Conservation (phyloP, 2,329 filamentous ascomycete species). For the Fusarium musae region DNA sequence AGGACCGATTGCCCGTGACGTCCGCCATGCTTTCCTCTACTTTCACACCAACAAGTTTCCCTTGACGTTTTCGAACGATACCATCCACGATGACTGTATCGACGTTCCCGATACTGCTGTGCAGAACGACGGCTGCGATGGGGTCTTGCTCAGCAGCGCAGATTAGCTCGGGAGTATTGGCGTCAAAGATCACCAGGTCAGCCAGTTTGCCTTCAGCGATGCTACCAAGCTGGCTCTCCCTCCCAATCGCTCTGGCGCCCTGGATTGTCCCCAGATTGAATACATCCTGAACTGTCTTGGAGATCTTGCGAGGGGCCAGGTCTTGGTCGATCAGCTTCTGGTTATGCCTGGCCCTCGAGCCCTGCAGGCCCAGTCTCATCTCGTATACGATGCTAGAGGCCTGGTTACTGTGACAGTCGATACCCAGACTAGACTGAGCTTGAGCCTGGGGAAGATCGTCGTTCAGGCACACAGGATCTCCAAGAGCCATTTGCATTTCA, state of each 20-base stretch:
- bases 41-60: neutral
- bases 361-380: constrained; percentile 7
- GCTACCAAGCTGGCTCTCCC: neutral
- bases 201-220: constrained; percentile 3
- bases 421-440: neutral
- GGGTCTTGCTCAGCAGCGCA: constrained; percentile 9
- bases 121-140: neutral
- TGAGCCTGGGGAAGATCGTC: neutral
- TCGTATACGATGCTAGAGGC: constrained; percentile 11
- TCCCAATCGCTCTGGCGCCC: neutral
- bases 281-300: neutral
- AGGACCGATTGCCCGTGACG: neutral
- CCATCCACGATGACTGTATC: constrained; percentile 10
- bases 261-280: constrained; percentile 14
- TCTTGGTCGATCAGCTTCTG: neutral
- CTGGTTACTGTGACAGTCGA: constrained; percentile 15
- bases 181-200: constrained; percentile 3
- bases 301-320: neutral
- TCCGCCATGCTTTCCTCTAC: neutral
- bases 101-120: constrained; percentile 8
- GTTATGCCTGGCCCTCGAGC: neutral
- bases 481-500: constrained; percentile 22
- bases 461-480: neutral
- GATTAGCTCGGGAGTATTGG: neutral
- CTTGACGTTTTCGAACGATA: neutral